These are phyloP conservation scores for Adansonia rubrostipa DNA, from an alignment of 441 rosid species.

Conservation along the genomic window DNA sequence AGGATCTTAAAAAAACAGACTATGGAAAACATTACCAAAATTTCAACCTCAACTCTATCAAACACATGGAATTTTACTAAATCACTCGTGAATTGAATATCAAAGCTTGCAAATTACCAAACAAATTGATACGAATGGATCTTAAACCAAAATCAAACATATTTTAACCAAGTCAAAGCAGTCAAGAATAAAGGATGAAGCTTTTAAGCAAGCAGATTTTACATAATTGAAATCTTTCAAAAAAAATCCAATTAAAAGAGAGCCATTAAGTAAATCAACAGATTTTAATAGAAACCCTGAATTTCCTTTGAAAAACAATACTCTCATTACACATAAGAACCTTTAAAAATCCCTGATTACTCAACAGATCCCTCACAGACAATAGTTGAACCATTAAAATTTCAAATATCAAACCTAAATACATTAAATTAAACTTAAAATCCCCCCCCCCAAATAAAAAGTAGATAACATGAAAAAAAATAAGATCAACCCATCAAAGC, in stretches of 20 bases:
- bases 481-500: slow-evolving; percentile 7
- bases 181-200: neutral
- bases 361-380: neutral
- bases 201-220: neutral
- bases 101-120: neutral
- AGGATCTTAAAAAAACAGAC: neutral
- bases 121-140: neutral
- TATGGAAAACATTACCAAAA: neutral
- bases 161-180: neutral
- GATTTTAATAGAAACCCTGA: neutral
- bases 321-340: no score
- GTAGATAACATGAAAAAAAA: neutral
- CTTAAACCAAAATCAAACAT: neutral
- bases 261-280: neutral
- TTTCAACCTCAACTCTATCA: neutral
- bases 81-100: neutral
- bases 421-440: neutral
- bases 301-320: neutral
- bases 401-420: neutral
- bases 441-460: neutral
- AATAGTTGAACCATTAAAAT: neutral
- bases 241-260: neutral
- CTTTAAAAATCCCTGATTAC: neutral
- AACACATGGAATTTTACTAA: neutral
- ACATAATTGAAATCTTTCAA: neutral